Conservation (phyloP, 345 rosid species). For the Melastoma malabathricum region DNA sequence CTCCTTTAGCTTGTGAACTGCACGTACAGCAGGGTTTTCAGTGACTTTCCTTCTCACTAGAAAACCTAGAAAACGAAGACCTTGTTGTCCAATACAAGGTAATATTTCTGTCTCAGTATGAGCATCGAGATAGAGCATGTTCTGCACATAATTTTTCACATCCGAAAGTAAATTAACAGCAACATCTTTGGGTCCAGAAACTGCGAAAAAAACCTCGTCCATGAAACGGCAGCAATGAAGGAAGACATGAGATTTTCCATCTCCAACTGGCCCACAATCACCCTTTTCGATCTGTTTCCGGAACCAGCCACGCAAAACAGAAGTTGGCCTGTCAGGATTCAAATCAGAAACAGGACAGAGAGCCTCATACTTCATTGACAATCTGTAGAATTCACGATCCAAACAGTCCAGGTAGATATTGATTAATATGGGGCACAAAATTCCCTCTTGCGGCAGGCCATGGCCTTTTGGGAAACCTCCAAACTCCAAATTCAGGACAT, state of each 20-base stretch:
- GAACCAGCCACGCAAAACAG: slow-evolving; percentile 69
- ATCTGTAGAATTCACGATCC: slow-evolving; percentile 57
- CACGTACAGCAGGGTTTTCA: slow-evolving; percentile 52
- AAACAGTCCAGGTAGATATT: slow-evolving; percentile 67
- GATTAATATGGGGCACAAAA: slow-evolving; percentile 60
- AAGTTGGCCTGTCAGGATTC: slow-evolving; percentile 21
- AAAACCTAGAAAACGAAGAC: slow-evolving; percentile 57
- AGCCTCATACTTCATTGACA: slow-evolving; percentile 76
- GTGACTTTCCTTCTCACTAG: slow-evolving; percentile 39
- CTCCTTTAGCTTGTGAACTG: slow-evolving; percentile 81
- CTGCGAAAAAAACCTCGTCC: slow-evolving; percentile 75
- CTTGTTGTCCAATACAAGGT: slow-evolving; percentile 32
- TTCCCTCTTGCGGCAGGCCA: slow-evolving; percentile 95
- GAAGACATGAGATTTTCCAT: slow-evolving; percentile 24
- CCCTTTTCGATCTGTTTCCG: slow-evolving; percentile 59
- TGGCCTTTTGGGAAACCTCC: slow-evolving; percentile 89
- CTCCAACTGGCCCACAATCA: neutral
- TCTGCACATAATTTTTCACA: slow-evolving; percentile 32
- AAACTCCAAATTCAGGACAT: slow-evolving; percentile 65
- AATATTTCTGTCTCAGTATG: slow-evolving; percentile 25
- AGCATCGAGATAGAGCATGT: slow-evolving; percentile 38
- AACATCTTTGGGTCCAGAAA: slow-evolving; percentile 51
- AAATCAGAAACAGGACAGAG: slow-evolving; percentile 20
- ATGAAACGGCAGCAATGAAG: slow-evolving; percentile 61
- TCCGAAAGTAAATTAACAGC: slow-evolving; percentile 47